Evolutionary conservation across 2,329 filamentous ascomycete genomes (phyloP), one percentile per base, ranked within the genome.

Genomic region (Clonostachys rosea): DNA sequence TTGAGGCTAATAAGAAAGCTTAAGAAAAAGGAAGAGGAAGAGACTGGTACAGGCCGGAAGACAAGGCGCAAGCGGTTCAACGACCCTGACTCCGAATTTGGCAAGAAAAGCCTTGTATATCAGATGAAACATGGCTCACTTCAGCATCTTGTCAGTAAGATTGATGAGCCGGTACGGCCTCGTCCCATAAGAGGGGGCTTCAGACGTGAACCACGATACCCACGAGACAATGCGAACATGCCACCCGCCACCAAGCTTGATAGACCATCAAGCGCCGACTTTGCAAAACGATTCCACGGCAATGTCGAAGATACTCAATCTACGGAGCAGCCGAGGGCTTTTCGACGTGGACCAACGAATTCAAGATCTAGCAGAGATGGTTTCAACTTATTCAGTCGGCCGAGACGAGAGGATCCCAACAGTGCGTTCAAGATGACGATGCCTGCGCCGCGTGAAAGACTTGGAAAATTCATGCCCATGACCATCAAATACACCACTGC

Each of bases 401-500:
- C 10, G 24, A 30, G 24, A 30, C 36, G 36, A 18, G 14, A n/a
- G 36, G 36, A 39, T 11, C n/a, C 14, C 17, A 11, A 39, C 14
- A 18, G 7, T 7, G 6, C 36, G 14, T 8, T 18, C 6, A n/a
- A 18, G 36, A 30, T 13, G 34, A 37, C 40, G 7, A 40, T 34
- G 14, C 40, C 40, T 5, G 34, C 40, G 6, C 40, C 47, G 5
- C 54, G 56, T 24, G 56, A 53, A 37, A 56, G 54, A 33, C 61
- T 53, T 43, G 61, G 58, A 33, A 58, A 54, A 34, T 60, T 66
- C 60, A 66, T 66, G 61, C 55, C 63, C 10, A 62, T 68, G 58
- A 66, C 59, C 2, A 52, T 70, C 50, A 64, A 67, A 43, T 82
- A 92, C 60, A 90, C 89, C 0, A 95, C 90, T 1, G 87, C 92